Evolutionary conservation across 805 yeast species (phyloP), one percentile per base, ranked within the genome.

Genomic region (Yarrowia hollandica): DNA sequence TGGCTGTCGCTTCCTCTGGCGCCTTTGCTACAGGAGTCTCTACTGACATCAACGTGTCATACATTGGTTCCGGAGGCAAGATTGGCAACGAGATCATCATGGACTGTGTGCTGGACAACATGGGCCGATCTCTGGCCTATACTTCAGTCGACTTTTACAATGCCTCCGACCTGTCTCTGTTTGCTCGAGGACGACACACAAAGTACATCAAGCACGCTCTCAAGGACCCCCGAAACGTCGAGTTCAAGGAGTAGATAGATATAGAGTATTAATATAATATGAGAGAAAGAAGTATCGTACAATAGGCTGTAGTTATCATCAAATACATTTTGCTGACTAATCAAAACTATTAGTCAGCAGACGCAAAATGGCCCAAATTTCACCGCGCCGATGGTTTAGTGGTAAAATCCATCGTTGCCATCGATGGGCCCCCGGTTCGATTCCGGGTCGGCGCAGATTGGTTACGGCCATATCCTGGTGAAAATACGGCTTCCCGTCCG

Each of bases 151-250:
- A 72, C 57, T 69, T 75, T 31, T 71, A 64, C 48, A 62, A 66
- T 55, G 61, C 62, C 15, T 44, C 63, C 9, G 58, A 61, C 26
- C 35, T 61, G n/a, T 60, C 62, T 35, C 55, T 72, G 59, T 68
- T 72, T 61, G 79, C 79, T 14, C 62, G 77, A 8, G 79, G 79
- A 5, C 69, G 72, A 28, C 79, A 75, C 63, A 75, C 79, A 11
- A 75, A 75, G 64, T 73, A 73, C 61, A 67, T 75, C 34, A 69
- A 71, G 6, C 63, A 62, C 14, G 78, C 78, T 1, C 59, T 65
- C 60, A 70, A 68, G 19, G 58, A 52, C 34, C 58, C 58, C 22
- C 58, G 58, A 35, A 52, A 52, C n/a, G 44, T 52, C 16, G 58
- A 35, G 42, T 52, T 22, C 22, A 34, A 34, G 39, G 34, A 30